Percentiles rank a stretch among this genome's conserved stretches.
phyloP scores from a whole-genome alignment of 2,329 filamentous ascomycete species.

The Sporothrix curviconia region DNA sequence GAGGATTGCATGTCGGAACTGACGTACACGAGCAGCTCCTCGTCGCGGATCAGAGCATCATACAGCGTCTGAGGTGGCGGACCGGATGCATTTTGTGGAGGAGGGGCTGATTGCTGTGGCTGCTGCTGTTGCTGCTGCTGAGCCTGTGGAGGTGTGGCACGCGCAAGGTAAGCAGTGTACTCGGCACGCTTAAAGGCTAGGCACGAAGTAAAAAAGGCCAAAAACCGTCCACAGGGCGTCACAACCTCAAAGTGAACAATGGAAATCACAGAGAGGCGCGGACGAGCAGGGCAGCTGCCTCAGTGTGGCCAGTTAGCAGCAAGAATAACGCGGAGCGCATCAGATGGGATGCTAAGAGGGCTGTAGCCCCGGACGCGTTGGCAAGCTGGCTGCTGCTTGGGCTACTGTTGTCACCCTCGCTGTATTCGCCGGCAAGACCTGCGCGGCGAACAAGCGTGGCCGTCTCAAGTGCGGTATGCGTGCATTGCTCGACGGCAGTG shows the following conservation, averaged over 20 bases:
- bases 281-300: constrained; percentile 65
- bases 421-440: background rate
- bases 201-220: constrained; percentile 71
- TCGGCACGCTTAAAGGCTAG: constrained; percentile 48
- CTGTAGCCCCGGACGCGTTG: constrained; percentile 49
- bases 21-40: constrained; percentile 81
- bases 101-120: constrained; percentile 19
- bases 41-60: constrained; percentile 53
- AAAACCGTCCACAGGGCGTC: constrained; percentile 67
- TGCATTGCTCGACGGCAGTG: constrained; percentile 71
- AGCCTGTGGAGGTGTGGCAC: constrained; percentile 26
- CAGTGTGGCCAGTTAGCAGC: constrained; percentile 65
- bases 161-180: constrained; percentile 32
- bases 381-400: too few relatives aligned
- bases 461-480: constrained; percentile 69
- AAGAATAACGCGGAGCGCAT: constrained; percentile 83
- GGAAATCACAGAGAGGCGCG: constrained; percentile 64
- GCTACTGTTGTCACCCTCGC: too few relatives aligned
- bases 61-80: constrained; percentile 22
- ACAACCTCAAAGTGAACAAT: constrained; percentile 50
- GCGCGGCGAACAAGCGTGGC: constrained; percentile 63
- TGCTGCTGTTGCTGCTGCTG: constrained; percentile 6
- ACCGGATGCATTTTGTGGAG: too few relatives aligned
- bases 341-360: constrained; percentile 72
- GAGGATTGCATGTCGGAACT: constrained; percentile 80